A percentile compares a stretch with the other conserved stretches of the same genome.
Evolutionary conservation across 495 filamentous ascomycete genomes (phyloP).

Genomic region (Tuber calosporum): DNA sequence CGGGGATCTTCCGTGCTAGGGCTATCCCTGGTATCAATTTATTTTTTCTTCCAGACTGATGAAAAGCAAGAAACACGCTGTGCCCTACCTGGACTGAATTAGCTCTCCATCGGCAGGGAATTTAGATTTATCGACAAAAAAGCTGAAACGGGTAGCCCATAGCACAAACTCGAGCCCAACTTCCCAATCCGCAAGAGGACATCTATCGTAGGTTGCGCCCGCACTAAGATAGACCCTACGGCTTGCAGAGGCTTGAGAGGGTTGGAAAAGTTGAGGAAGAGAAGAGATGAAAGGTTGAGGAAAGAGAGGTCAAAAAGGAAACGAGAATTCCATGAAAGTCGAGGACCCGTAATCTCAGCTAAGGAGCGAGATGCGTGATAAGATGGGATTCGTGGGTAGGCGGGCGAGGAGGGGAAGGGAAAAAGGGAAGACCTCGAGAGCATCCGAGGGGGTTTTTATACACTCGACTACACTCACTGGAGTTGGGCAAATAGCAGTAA

Average conservation of each 20-base stretch:
- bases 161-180: background rate
- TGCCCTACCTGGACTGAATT: background rate
- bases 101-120: background rate
- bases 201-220: conserved; percentile 3
- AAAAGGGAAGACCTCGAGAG: background rate
- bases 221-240: background rate
- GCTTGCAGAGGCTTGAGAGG: background rate
- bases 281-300: background rate
- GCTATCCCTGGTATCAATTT: conserved; percentile 1
- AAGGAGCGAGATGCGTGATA: background rate
- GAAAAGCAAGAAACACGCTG: background rate
- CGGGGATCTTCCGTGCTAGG: background rate
- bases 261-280: background rate
- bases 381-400: conserved; percentile 1
- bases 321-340: conserved; percentile 1
- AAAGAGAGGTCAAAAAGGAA: background rate
- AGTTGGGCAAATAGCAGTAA: background rate
- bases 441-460: conserved; percentile 3
- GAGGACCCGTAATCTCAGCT: background rate
- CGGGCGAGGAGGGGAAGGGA: conserved; percentile 1
- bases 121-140: background rate
- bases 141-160: background rate
- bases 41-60: background rate
- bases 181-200: conserved; percentile 2
- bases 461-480: background rate